Base-by-base conservation (phyloP, 83 land plant species). In the Diphasiastrum complanatum region DNA sequence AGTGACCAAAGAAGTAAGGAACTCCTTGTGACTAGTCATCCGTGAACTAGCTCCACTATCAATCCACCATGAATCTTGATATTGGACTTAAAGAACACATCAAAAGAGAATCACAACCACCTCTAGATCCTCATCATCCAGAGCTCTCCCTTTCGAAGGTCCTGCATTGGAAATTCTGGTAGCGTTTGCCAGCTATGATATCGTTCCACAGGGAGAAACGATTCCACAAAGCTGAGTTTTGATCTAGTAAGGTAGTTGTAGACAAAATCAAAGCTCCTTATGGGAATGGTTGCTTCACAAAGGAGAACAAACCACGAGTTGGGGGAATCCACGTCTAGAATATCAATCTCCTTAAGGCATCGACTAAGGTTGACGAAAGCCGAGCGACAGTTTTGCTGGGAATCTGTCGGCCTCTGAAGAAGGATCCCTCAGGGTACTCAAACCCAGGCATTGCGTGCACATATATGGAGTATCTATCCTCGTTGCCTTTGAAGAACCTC, bases 61-160 rank as follows among this genome's bases (percentile, higher is more conserved):
- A n/a, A n/a, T n/a, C n/a, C n/a, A n/a, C n/a, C n/a, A n/a, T n/a
- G n/a, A n/a, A n/a, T n/a, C n/a, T n/a, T n/a, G n/a, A n/a, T n/a
- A n/a, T n/a, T n/a, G n/a, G n/a, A n/a, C n/a, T n/a, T n/a, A n/a
- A n/a, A n/a, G n/a, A n/a, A n/a, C n/a, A n/a, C n/a, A n/a, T n/a
- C n/a, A n/a, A n/a, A n/a, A n/a, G n/a, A n/a, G n/a, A n/a, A n/a
- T n/a, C n/a, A n/a, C n/a, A n/a, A n/a, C n/a, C n/a, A n/a, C n/a
- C n/a, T n/a, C n/a, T n/a, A n/a, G n/a, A n/a, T n/a, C n/a, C n/a
- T n/a, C n/a, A n/a, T n/a, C 1, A 66, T 12, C 69, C 69, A 66
- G 2, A 24, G 45, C 23, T 43, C 64, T 11, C 69, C 69, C 30
- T 66, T 66, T 33, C 66, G 41, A 67, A 43, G 35, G 2, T 36